Evolutionary conservation across 2,329 filamentous ascomycete genomes (phyloP).

Genomic region (Colletotrichum caudatum): DNA sequence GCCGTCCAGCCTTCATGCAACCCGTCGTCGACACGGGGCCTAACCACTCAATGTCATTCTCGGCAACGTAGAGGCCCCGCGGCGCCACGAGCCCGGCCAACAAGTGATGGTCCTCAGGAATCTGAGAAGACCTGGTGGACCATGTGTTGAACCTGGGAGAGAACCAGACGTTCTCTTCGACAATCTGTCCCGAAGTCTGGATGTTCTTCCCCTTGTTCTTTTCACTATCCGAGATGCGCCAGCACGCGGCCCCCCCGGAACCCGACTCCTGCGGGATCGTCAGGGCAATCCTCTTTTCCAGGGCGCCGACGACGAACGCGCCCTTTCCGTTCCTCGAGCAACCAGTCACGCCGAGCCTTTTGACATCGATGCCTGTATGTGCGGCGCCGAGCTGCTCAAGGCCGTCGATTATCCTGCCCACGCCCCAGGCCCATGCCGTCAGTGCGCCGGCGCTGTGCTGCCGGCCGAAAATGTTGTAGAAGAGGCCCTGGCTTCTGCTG

Average conservation of each 20-base stretch:
- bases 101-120: conserved; percentile 70
- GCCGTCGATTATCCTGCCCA: conserved; percentile 70
- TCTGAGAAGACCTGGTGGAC: conserved; percentile 57
- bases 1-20: conserved; percentile 67
- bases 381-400: conserved; percentile 62
- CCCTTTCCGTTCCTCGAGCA: conserved; percentile 75
- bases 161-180: conserved; percentile 74
- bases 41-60: conserved; percentile 71
- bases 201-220: conserved; percentile 67
- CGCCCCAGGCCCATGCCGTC: conserved; percentile 74
- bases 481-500: conserved; percentile 68
- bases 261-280: conserved; percentile 73
- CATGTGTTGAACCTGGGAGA: conserved; percentile 66
- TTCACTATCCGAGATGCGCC: conserved; percentile 66
- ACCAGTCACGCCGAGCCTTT: conserved; percentile 67
- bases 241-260: conserved; percentile 71
- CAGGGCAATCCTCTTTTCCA: conserved; percentile 69
- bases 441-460: conserved; percentile 67
- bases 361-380: conserved; percentile 62
- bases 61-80: conserved; percentile 65
- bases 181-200: conserved; percentile 70
- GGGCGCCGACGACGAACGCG: conserved; percentile 70
- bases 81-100: conserved; percentile 68
- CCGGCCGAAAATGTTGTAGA: conserved; percentile 70
- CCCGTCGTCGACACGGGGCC: conserved; percentile 67